phyloP scores from a whole-genome alignment of 2,329 filamentous ascomycete species.

The Diaporthe sp. region DNA sequence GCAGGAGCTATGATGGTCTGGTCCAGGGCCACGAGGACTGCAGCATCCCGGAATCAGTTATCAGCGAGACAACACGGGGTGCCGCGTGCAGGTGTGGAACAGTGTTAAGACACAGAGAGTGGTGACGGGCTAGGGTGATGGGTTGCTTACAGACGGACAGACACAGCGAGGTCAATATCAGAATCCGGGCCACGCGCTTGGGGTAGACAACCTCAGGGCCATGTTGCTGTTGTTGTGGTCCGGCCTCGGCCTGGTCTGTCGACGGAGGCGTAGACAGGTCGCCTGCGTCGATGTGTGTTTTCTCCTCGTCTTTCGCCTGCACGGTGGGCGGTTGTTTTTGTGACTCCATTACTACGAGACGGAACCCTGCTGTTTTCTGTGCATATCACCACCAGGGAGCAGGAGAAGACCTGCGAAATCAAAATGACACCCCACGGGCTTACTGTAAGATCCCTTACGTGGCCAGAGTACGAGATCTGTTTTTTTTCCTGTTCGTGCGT shows the following conservation, averaged over 20 bases:
- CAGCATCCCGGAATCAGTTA: not conserved
- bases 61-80: not conserved
- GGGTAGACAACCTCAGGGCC: conserved; percentile 52
- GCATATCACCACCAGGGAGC: not conserved
- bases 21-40: conserved; percentile 64
- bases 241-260: not conserved
- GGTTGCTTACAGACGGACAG: conserved; percentile 50
- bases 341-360: not conserved
- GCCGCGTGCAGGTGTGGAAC: not conserved
- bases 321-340: not conserved
- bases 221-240: conserved; percentile 17
- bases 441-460: not conserved
- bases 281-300: not conserved
- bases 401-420: too few relatives aligned
- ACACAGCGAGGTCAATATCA: conserved; percentile 59
- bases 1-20: conserved; percentile 67
- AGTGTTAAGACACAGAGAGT: not conserved
- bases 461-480: not conserved
- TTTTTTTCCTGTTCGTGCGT: not conserved
- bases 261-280: not conserved
- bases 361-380: not conserved
- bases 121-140: not conserved
- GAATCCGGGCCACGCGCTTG: conserved; percentile 51
- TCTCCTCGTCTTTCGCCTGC: not conserved
- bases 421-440: not conserved